Base-by-base conservation (phyloP, 495 filamentous ascomycete genomes). In the Sabuloglossum arenarium region DNA sequence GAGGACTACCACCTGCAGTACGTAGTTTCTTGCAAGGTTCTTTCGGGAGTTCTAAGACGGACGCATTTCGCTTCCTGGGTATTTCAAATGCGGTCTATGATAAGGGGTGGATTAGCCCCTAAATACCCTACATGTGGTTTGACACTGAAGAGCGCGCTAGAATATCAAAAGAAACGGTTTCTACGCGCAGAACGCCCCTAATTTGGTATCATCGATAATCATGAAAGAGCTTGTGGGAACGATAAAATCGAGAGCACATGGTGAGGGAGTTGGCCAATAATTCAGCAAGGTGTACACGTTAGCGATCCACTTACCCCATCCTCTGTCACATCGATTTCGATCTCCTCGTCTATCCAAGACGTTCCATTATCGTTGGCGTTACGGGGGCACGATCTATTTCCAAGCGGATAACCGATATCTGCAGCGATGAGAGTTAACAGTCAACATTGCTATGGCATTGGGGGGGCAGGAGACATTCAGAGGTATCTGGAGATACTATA, bases 1-100 rank as follows among this genome's bases (percentile, higher is more conserved):
- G 28, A 12, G 58, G 16, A 19, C 58, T 19, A 23, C 55, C 55
- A 21, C 55, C 58, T 37, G 19, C 10, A 51, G 52, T 19, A 19
- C 46, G 37, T 21, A 43, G 23, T 25, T n/a, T 60, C 46, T 58
- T 60, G 16, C 3, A 21, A 21, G 39, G 19, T 23, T 21, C 16
- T 21, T 43, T 4, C 4, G n/a, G n/a, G n/a, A 5, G 12, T 21
- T 19, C 1, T 10, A 12, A 21, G 6, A 23, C 39, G 19, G 39
- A 21, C 21, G 39, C 39, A 23, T 23, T 21, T 23, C 39, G 39
- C 39, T 43, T 43, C 3, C 3, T 43, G n/a, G 39, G 19, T 43
- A 5, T 43, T 23, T 43, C 39, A 43, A 43, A 43, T 43, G 39
- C 21, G 6, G n/a, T 23, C 39, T 43, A 43, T 43, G 12, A n/a